A percentile compares a stretch with the other conserved stretches of the same genome.
Evolutionary conservation across 2,329 filamentous ascomycete genomes (phyloP).

Genomic region (Penicillium hordei): DNA sequence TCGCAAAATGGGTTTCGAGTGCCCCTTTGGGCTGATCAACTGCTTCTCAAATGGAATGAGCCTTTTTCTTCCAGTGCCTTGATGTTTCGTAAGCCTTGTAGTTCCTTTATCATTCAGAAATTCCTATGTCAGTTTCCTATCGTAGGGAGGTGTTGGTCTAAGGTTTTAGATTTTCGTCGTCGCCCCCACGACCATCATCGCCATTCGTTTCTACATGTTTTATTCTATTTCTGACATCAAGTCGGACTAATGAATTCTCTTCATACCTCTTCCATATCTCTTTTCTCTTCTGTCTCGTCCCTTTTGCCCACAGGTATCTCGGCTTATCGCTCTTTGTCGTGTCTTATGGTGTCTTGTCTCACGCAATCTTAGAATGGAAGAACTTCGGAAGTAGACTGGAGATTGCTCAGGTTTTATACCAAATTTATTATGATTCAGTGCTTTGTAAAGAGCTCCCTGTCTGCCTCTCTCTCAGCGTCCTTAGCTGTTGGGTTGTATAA

Average conservation of each 20-base stretch:
- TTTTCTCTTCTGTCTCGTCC: too few relatives aligned
- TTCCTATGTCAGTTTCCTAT: not conserved
- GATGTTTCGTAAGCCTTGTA: not conserved
- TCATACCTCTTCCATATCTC: too few relatives aligned
- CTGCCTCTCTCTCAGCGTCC: not conserved
- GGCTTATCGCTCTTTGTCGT: too few relatives aligned
- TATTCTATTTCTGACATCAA: not conserved
- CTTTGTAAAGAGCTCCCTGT: not conserved
- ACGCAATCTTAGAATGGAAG: not conserved
- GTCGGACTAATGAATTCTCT: too few relatives aligned
- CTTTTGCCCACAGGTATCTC: too few relatives aligned
- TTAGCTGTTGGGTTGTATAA: not conserved
- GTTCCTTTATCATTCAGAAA: not conserved
- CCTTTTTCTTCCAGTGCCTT: not conserved
- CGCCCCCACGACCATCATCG: too few relatives aligned
- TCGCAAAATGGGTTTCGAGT: conserved; percentile 11
- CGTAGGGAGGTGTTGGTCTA: not conserved
- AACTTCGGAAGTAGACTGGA: not conserved
- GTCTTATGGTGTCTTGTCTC: not conserved
- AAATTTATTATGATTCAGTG: not conserved
- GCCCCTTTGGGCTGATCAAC: conserved; percentile 8
- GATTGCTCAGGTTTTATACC: not conserved
- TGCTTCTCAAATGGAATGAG: conserved; percentile 5
- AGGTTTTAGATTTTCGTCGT: not conserved
- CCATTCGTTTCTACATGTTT: not conserved